These are phyloP conservation scores for Trichoderma oligosporum DNA, from an alignment of 2,329 filamentous ascomycete species.

Conservation along the genomic window DNA sequence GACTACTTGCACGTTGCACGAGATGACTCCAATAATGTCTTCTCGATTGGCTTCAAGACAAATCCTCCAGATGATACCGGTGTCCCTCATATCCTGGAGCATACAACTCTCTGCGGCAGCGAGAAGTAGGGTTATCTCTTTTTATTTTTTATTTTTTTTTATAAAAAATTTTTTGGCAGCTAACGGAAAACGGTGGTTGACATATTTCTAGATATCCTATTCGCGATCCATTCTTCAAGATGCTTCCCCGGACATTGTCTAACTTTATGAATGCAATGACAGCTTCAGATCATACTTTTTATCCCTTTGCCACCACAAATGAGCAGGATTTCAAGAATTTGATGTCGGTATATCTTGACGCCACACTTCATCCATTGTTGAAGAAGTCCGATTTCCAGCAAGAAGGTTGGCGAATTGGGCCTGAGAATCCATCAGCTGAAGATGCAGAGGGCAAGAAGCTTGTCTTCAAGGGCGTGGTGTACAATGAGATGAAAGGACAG, in stretches of 20 bases:
- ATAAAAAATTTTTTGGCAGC: background rate
- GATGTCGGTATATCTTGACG: slow-evolving; percentile 93
- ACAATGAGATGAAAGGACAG: slow-evolving; percentile 99
- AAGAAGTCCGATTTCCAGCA: slow-evolving; percentile 92
- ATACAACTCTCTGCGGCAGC: slow-evolving; percentile 94
- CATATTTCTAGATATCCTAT: slow-evolving; percentile 75
- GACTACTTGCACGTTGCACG: slow-evolving; percentile 94
- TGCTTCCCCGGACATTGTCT: slow-evolving; percentile 94
- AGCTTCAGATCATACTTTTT: slow-evolving; percentile 91
- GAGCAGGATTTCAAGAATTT: slow-evolving; percentile 92
- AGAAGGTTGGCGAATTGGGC: slow-evolving; percentile 94
- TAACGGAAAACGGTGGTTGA: slow-evolving; percentile 28
- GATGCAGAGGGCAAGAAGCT: slow-evolving; percentile 60
- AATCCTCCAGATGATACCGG: slow-evolving; percentile 96
- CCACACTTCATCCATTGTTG: slow-evolving; percentile 83
- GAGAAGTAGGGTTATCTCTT: slow-evolving; percentile 66
- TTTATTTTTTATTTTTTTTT: too few species aligned
- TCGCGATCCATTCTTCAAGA: slow-evolving; percentile 98
- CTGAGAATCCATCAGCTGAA: slow-evolving; percentile 72
- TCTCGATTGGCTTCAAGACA: slow-evolving; percentile 98
- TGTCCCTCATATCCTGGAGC: slow-evolving; percentile 94
- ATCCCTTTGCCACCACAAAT: slow-evolving; percentile 97
- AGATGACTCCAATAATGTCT: slow-evolving; percentile 98
- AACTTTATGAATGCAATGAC: slow-evolving; percentile 99
- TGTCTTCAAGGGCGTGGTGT: slow-evolving; percentile 96